Evolutionary conservation across 139 green algal genomes (phyloP), one percentile per base, ranked within the genome.

Genomic region (Tetraselmis striata): DNA sequence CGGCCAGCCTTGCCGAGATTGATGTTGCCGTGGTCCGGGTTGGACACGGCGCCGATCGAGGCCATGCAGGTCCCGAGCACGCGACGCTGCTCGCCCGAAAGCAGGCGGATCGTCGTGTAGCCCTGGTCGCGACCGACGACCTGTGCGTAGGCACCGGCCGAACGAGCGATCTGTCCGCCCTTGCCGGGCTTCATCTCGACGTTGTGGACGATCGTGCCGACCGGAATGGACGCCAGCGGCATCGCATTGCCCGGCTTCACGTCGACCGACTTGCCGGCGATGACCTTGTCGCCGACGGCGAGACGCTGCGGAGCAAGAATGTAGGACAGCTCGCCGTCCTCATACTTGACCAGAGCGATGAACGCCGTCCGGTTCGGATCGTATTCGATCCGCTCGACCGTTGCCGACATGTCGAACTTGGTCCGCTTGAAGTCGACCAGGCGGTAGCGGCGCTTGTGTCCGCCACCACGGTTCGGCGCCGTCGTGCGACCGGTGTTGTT

Each of bases 191-290:
- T 78, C 77, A 92, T 82, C 89, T 94, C 90, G 85, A 94, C 83
- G 88, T 93, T 94, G 86, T 94, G 90, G 79, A 94, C 81, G 84
- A 89, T 85, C 59, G 88, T 84, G 25, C 90, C 90, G 87, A 94
- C 85, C 76, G 90, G 90, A 59, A 94, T 94, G 84, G 90, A 89
- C 67, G 32, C 83, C 83, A 94, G 80, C 74, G 90, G 90, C 83
- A 94, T 84, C 80, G 78, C 79, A 88, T 93, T 94, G 26, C 90
- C 89, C 77, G 90, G 59, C 78, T 81, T 29, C 85, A 93, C 90
- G 82, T 85, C 75, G 77, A 90, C 90, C 75, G 87, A 80, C 82
- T 84, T 30, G 85, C 83, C 84, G 80, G 90, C 84, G 80, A 91
- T 58, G 81, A 93, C 75, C 59, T 78, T 86, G 86, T 90, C 84